phyloP scores from a whole-genome alignment of 495 filamentous ascomycete genomes.

The Staphylotrichum longicolle region DNA sequence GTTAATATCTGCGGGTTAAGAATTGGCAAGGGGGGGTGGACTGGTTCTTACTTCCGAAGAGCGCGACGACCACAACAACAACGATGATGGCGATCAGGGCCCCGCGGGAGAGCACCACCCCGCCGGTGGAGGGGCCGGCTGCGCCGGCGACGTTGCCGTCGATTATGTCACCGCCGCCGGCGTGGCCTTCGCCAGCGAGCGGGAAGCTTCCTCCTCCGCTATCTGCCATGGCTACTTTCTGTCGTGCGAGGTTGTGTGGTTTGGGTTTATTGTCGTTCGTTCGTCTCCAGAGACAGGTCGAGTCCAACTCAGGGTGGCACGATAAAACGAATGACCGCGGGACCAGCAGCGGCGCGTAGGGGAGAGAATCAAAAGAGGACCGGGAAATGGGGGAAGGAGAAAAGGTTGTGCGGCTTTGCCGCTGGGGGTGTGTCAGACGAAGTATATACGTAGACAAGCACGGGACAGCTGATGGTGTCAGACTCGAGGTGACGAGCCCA shows the following conservation, averaged over 20 bases:
- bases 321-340: slow-evolving; percentile 14
- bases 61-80: slow-evolving; percentile 55
- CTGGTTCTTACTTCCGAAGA: slow-evolving; percentile 52
- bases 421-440: slow-evolving; percentile 7
- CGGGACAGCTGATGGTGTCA: neutral
- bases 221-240: slow-evolving; percentile 9
- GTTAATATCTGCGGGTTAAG: neutral
- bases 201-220: slow-evolving; percentile 28
- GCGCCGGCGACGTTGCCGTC: slow-evolving; percentile 54
- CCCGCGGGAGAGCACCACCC: slow-evolving; percentile 54
- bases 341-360: slow-evolving; percentile 20
- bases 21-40: neutral
- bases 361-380: slow-evolving; percentile 4
- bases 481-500: neutral
- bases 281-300: slow-evolving; percentile 3
- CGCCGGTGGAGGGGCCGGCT: slow-evolving; percentile 49
- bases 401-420: neutral
- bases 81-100: slow-evolving; percentile 62
- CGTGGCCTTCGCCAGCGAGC: slow-evolving; percentile 38
- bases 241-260: neutral
- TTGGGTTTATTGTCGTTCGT: neutral
- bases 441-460: slow-evolving; percentile 17
- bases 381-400: neutral
- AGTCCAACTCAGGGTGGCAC: neutral
- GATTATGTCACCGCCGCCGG: slow-evolving; percentile 23